Percentiles rank a stretch among this genome's conserved stretches.
Evolutionary conservation across 306 rosid species (phyloP).

Genomic region (Quercus robur): DNA sequence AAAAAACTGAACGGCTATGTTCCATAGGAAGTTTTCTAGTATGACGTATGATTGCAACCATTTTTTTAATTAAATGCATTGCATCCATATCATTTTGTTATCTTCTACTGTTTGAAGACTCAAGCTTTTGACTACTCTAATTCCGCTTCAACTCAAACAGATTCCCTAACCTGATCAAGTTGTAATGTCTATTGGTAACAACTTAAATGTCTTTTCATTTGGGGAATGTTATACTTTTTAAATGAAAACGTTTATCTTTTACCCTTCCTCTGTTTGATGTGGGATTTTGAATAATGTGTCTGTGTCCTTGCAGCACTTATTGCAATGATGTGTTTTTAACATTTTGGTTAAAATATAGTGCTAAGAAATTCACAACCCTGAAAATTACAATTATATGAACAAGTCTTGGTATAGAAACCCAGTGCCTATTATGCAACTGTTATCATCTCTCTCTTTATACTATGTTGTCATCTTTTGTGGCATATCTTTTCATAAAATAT

Average conservation of each 20-base stretch:
- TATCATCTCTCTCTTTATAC: not conserved
- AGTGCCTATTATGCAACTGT: not conserved
- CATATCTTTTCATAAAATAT: not conserved
- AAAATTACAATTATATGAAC: not conserved
- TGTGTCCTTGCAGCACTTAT: not conserved
- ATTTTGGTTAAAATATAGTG: not conserved
- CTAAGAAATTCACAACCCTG: not conserved
- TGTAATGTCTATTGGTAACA: not conserved
- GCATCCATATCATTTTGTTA: not conserved
- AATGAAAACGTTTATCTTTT: not conserved
- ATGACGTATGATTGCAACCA: not conserved
- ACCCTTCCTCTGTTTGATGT: not conserved
- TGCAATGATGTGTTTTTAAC: not conserved
- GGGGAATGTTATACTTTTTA: not conserved
- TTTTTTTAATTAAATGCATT: not conserved
- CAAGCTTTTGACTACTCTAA: not conserved
- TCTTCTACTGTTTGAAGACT: not conserved
- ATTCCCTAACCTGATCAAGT: not conserved
- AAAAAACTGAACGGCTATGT: conserved; percentile 10
- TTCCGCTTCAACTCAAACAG: not conserved
- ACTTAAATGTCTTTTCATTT: not conserved
- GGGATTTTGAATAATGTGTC: not conserved
- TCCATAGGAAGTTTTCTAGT: not conserved
- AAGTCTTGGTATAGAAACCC: not conserved
- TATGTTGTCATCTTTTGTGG: not conserved